These are phyloP conservation scores for Plasmodium ovale DNA, from an alignment of 169 alveolate species.

Conservation along the genomic window DNA sequence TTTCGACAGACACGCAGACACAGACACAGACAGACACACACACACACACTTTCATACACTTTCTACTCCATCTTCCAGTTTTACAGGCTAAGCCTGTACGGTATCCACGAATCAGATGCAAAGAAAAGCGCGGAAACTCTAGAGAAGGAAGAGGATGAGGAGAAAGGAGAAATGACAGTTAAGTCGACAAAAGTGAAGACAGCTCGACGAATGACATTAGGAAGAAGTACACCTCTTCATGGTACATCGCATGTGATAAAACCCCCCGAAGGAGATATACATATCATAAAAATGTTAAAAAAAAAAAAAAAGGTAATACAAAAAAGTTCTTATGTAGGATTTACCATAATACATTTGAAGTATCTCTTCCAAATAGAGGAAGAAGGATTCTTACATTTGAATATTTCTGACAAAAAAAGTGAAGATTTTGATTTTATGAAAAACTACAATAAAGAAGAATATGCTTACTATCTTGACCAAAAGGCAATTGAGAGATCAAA, in stretches of 20 bases:
- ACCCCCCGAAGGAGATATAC: no score
- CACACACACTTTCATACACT: neutral
- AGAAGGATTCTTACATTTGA: constrained; percentile 35
- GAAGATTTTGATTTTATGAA: constrained; percentile 29
- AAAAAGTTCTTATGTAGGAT: constrained; percentile 52
- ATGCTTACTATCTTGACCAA: constrained; percentile 15
- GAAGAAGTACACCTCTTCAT: no score
- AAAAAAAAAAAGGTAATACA: neutral
- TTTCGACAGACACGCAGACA: neutral
- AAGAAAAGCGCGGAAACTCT: neutral
- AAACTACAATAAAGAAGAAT: constrained; percentile 16
- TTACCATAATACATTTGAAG: constrained; percentile 50
- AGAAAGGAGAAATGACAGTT: neutral
- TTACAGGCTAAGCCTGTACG: constrained; percentile 63
- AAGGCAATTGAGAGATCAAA: neutral
- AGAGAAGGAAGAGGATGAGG: neutral
- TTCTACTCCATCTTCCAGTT: constrained; percentile 7
- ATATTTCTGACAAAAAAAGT: constrained; percentile 42
- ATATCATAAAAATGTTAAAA: no score
- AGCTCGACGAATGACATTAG: neutral
- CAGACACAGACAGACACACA: no score
- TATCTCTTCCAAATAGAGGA: constrained; percentile 39
- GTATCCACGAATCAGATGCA: constrained; percentile 15
- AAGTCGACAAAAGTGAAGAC: neutral
- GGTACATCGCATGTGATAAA: no score